Base-by-base conservation (phyloP, 75 land plant genomes). In the Isoetes taiwanensis region DNA sequence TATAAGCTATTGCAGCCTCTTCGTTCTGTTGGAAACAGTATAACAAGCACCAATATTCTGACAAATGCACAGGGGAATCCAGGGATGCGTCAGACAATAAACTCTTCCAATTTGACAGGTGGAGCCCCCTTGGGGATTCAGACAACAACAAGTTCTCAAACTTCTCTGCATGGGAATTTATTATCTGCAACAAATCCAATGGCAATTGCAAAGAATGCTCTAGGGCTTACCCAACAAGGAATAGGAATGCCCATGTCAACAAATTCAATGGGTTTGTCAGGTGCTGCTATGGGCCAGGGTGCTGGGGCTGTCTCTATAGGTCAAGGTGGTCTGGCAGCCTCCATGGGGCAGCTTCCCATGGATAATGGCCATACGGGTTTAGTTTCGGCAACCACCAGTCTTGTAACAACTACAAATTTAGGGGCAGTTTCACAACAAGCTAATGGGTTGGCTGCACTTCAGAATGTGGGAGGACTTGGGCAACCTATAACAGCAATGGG, bases 141-240 rank as follows among this genome's bases (percentile, higher is more conserved):
- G 14, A 64, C 81, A 30, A 73, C 72, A 40, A 76, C 82, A 28
- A 71, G 59, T 60, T 62, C 57, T 26, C 70, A 77, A 8, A 69
- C 71, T 55, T 78, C 72, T 8, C 59, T 85, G 61, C 82, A 76
- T 41, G 62, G 80, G 68, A n/a, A n/a, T n/a, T n/a, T n/a, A n/a
- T n/a, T n/a, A n/a, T n/a, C n/a, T n/a, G n/a, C n/a, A n/a, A n/a
- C n/a, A n/a, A n/a, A n/a, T n/a, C n/a, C n/a, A n/a, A n/a, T n/a
- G n/a, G n/a, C n/a, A n/a, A n/a, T n/a, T n/a, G n/a, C n/a, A n/a
- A n/a, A n/a, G n/a, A n/a, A n/a, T n/a, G n/a, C n/a, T n/a, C 38
- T 74, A 42, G 79, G 78, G 1, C 61, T 68, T 37, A 38, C 75
- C 41, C 68, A 71, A 58, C 32, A 73, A 42, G 24, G 12, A 10